These are phyloP conservation scores for Pythium phragmitis DNA, from an alignment of 352 stramenopile species.

Conservation along the genomic window DNA sequence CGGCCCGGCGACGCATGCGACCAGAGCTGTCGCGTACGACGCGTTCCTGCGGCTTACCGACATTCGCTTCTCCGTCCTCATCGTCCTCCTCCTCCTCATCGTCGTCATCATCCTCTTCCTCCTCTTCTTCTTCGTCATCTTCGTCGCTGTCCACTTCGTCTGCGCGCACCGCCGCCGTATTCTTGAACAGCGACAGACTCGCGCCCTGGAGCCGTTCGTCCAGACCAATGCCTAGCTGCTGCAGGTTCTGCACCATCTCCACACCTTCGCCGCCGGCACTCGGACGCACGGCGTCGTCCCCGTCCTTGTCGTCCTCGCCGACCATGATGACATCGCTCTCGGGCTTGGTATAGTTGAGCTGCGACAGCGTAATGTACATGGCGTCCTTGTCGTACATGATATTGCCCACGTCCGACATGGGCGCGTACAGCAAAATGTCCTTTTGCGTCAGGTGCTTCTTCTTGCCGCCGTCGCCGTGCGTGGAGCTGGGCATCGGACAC, in stretches of 20 bases:
- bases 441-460: constrained; percentile 90
- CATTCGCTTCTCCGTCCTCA: constrained; percentile 40
- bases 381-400: constrained; percentile 99
- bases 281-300: constrained; percentile 33
- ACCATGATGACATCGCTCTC: constrained; percentile 71
- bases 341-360: constrained; percentile 94
- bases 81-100: constrained; percentile 40
- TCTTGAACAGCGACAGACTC: constrained; percentile 96
- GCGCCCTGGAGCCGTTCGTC: constrained; percentile 94
- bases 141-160: constrained; percentile 75
- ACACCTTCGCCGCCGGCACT: constrained; percentile 78
- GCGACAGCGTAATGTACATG: constrained; percentile 98
- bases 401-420: constrained; percentile 95
- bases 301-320: constrained; percentile 50
- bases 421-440: constrained; percentile 57
- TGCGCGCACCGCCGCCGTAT: constrained; percentile 77
- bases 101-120: constrained; percentile 10
- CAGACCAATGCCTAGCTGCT: constrained; percentile 88
- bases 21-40: constrained; percentile 69
- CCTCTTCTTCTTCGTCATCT: constrained; percentile 16
- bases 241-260: constrained; percentile 94
- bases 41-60: constrained; percentile 64
- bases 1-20: constrained; percentile 70
- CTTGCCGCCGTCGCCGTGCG: constrained; percentile 49
- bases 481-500: constrained; percentile 90